A percentile compares a stretch with the other conserved stretches of the same genome.
phyloP scores from a whole-genome alignment of 768 basidiomycete genomes.

The Boletus fagicola region DNA sequence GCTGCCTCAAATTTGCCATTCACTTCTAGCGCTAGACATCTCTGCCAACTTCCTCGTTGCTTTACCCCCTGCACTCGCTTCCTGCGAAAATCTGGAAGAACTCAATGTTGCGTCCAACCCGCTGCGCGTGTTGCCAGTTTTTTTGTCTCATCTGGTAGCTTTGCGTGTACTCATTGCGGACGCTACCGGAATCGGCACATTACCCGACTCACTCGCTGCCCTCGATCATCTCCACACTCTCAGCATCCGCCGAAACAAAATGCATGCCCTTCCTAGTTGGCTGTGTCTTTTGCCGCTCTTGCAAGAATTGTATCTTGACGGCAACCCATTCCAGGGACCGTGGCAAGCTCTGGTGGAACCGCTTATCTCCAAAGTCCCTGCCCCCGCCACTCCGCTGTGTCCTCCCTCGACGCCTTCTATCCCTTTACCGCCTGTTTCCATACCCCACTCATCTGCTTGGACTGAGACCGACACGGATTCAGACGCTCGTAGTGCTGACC shows the following conservation, averaged over 20 bases:
- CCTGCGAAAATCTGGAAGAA: slow-evolving; percentile 84
- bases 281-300: slow-evolving; percentile 82
- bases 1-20: slow-evolving; percentile 69
- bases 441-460: slow-evolving; percentile 43
- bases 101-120: slow-evolving; percentile 92
- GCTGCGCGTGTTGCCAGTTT: slow-evolving; percentile 86
- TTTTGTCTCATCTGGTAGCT: slow-evolving; percentile 71
- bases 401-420: slow-evolving; percentile 65
- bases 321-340: slow-evolving; percentile 92
- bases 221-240: slow-evolving; percentile 85
- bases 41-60: slow-evolving; percentile 84
- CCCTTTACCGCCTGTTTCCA: slow-evolving; percentile 48
- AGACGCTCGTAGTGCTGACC: slow-evolving; percentile 44
- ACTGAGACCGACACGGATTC: slow-evolving; percentile 56
- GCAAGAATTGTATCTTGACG: slow-evolving; percentile 88
- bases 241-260: slow-evolving; percentile 84
- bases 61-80: slow-evolving; percentile 78
- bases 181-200: slow-evolving; percentile 71
- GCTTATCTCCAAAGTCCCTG: slow-evolving; percentile 61
- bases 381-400: slow-evolving; percentile 58
- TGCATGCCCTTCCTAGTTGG: slow-evolving; percentile 92
- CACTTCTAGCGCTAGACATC: slow-evolving; percentile 90
- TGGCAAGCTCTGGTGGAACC: slow-evolving; percentile 91
- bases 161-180: slow-evolving; percentile 93
- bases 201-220: slow-evolving; percentile 72